Evolutionary conservation across 1,284 basidiomycete genomes (phyloP).

Genomic region (Pseudozyma sp.): DNA sequence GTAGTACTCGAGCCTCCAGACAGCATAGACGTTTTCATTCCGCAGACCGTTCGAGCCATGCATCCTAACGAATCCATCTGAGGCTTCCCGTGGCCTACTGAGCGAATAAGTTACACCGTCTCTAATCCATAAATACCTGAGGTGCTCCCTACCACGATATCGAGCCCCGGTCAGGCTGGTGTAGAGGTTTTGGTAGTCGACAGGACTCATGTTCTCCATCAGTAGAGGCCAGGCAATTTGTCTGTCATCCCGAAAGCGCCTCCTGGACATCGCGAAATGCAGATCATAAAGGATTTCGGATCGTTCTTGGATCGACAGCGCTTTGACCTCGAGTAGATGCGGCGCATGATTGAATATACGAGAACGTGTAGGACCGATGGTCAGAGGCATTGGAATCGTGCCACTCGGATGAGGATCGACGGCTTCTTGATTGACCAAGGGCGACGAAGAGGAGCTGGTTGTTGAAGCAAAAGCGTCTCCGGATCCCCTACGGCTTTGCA

Average conservation of each 20-base stretch:
- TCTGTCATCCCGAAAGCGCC: not conserved
- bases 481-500: no score
- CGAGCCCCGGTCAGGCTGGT: not conserved
- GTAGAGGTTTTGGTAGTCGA: not conserved
- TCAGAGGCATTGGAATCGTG: no score
- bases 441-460: no score
- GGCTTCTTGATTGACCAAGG: no score
- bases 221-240: not conserved
- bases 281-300: not conserved
- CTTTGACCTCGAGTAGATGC: no score
- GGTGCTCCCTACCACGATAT: not conserved
- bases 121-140: not conserved
- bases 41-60: not conserved
- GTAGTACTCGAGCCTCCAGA: constrained; percentile 8
- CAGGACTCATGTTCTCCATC: not conserved
- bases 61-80: not conserved
- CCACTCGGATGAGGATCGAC: no score
- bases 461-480: no score
- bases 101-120: not conserved
- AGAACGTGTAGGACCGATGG: no score
- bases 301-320: not conserved
- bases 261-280: not conserved
- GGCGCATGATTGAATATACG: no score
- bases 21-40: not conserved
- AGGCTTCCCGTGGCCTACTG: not conserved